Base-by-base conservation (phyloP, 139 green algal species). In the Tetradesmus obliquus region DNA sequence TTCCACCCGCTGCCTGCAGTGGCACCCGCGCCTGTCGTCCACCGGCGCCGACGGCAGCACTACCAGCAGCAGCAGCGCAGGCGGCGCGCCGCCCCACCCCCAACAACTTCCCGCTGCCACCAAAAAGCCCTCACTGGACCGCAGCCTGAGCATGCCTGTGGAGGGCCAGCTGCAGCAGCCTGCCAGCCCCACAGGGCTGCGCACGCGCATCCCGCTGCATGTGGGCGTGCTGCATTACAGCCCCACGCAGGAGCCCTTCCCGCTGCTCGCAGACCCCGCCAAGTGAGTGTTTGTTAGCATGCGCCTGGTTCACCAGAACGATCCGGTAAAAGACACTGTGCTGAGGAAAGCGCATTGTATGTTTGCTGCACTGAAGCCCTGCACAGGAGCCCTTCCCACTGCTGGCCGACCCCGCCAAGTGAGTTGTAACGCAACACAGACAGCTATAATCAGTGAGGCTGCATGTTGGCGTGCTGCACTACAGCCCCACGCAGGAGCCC, bases 401-500 rank as follows among this genome's bases (percentile, higher is more conserved):
- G 32, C 32, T 45, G 32, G 32, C 32, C 32, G 32, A 45, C 32
- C 32, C 32, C 32, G 32, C 0, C 32, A 45, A 45, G 32, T 45
- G 32, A 45, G 32, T 45, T 45, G 32, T 45, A 45, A 45, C 32
- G 32, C 32, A 45, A 0, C 32, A 45, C 32, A 45, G 32, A 45
- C 32, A 45, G 32, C 32, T 45, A 45, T 45, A 45, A 45, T 45
- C 32, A 45, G 32, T 45, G 32, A 45, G 32, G 32, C 93, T 99
- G 72, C 94, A 98, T 91, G 95, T 99, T 69, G 98, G 98, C 22
- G 98, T 99, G 66, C 96, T 99, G 79, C 98, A 99, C 89, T 99
- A 98, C 93, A 94, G 92, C 9, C 98, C 98, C 13, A 95, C 83
- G 7, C 87, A 96, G 6, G 96, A 98, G 92, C 95, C 95, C 2